phyloP scores from a whole-genome alignment of 441 rosid genomes.

The Pelargonium myrrhifolium region DNA sequence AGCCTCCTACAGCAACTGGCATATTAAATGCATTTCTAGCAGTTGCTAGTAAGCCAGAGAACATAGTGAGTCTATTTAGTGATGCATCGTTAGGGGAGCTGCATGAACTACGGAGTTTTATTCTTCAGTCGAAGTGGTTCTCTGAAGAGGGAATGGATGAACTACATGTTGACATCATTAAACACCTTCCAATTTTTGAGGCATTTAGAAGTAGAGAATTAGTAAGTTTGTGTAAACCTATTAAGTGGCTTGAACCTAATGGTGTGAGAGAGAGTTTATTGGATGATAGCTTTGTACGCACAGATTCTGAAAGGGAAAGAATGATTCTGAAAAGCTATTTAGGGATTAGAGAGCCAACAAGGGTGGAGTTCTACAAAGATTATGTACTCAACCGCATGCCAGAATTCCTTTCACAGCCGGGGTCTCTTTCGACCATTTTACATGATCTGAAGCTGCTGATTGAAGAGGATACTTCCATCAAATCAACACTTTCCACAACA shows the following conservation, averaged over 20 bases:
- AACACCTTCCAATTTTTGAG: slow-evolving; percentile 85
- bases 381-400: slow-evolving; percentile 86
- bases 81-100: slow-evolving; percentile 78
- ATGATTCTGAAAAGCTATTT: slow-evolving; percentile 61
- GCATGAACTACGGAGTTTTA: slow-evolving; percentile 82
- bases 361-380: slow-evolving; percentile 69
- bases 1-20: slow-evolving; percentile 84
- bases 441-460: slow-evolving; percentile 71
- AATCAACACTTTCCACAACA: slow-evolving; percentile 44
- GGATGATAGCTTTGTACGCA: slow-evolving; percentile 79
- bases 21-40: slow-evolving; percentile 77
- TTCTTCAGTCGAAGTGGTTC: slow-evolving; percentile 98
- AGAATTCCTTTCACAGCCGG: slow-evolving; percentile 62
- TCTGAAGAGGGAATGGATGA: slow-evolving; percentile 65
- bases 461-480: slow-evolving; percentile 58
- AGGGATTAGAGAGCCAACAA: slow-evolving; percentile 63
- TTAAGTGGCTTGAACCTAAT: slow-evolving; percentile 84
- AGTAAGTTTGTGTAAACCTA: slow-evolving; percentile 58
- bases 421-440: slow-evolving; percentile 61
- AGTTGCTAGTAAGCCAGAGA: slow-evolving; percentile 57
- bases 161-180: slow-evolving; percentile 57
- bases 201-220: slow-evolving; percentile 70
- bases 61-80: slow-evolving; percentile 49
- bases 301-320: slow-evolving; percentile 87
- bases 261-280: slow-evolving; percentile 73